phyloP scores from a whole-genome alignment of 2,329 filamentous ascomycete genomes.

The Bipolaris victoriae region DNA sequence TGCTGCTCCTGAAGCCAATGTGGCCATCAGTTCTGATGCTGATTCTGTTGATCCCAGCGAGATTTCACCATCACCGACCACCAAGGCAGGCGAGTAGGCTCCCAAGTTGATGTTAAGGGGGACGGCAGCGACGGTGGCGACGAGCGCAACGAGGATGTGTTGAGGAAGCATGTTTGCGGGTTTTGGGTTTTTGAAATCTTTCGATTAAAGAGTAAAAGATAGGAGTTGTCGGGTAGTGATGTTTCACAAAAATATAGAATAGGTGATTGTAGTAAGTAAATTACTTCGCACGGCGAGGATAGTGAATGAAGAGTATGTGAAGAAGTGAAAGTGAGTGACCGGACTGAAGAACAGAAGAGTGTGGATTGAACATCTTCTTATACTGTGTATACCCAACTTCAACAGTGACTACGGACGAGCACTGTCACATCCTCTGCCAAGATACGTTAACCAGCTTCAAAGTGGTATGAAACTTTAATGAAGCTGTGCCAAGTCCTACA shows the following conservation, averaged over 20 bases:
- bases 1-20: slow-evolving; percentile 52
- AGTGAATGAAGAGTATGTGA: slow-evolving; percentile 33
- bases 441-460: slow-evolving; percentile 39
- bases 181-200: slow-evolving; percentile 25
- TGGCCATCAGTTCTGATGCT: slow-evolving; percentile 53
- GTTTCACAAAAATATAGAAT: slow-evolving; percentile 11
- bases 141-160: slow-evolving; percentile 45
- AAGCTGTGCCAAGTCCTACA: slow-evolving; percentile 45
- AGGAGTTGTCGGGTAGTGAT: slow-evolving; percentile 2
- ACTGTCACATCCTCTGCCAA: slow-evolving; percentile 36
- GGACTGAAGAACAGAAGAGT: slow-evolving; percentile 43
- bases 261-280: slow-evolving; percentile 21
- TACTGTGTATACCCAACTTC: slow-evolving; percentile 26
- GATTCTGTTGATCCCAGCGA: slow-evolving; percentile 54
- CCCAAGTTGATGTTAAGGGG: slow-evolving; percentile 61
- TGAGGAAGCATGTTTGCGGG: slow-evolving; percentile 48
- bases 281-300: slow-evolving; percentile 43
- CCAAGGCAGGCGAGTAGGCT: slow-evolving; percentile 59
- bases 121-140: slow-evolving; percentile 48
- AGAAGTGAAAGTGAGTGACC: slow-evolving; percentile 48
- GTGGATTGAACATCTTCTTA: slow-evolving; percentile 35
- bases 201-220: slow-evolving; percentile 17
- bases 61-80: slow-evolving; percentile 62
- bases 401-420: slow-evolving; percentile 15
- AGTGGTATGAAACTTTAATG: slow-evolving; percentile 49